Percentiles rank a stretch among this genome's conserved stretches.
Conservation (phyloP, 129 eudicot genomes). For the Chrysanthemum lavandulifolium region DNA sequence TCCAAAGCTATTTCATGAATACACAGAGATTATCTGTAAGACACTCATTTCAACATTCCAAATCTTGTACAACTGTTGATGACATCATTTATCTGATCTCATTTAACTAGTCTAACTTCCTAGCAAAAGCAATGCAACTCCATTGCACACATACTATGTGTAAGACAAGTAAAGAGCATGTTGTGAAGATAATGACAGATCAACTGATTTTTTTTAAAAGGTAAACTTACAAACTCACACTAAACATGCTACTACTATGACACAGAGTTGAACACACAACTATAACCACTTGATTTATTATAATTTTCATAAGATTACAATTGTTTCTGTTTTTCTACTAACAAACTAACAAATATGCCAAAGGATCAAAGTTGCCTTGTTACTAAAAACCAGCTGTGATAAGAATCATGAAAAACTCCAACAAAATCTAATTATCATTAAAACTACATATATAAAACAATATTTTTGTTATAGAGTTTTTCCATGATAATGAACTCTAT, state of each 20-base stretch:
- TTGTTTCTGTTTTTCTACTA: background rate
- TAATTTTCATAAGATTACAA: too few species aligned
- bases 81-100: too few species aligned
- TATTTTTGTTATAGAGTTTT: background rate
- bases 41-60: too few species aligned
- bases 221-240: too few species aligned
- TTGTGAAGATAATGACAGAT: background rate
- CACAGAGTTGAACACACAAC: too few species aligned
- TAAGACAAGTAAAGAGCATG: background rate
- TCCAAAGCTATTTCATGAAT: too few species aligned
- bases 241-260: too few species aligned
- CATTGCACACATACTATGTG: background rate
- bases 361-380: slow-evolving; percentile 10
- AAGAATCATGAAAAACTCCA: background rate
- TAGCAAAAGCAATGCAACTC: background rate
- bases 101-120: background rate
- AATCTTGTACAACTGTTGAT: too few species aligned
- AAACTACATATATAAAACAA: slow-evolving; percentile 3
- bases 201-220: background rate
- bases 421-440: slow-evolving; percentile 4
- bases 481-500: background rate
- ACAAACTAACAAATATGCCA: slow-evolving; percentile 8
- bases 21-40: background rate
- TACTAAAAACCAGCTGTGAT: too few species aligned
- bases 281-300: too few species aligned